These are phyloP conservation scores for Rosa persica DNA, from an alignment of 306 rosid genomes.

Conservation along the genomic window DNA sequence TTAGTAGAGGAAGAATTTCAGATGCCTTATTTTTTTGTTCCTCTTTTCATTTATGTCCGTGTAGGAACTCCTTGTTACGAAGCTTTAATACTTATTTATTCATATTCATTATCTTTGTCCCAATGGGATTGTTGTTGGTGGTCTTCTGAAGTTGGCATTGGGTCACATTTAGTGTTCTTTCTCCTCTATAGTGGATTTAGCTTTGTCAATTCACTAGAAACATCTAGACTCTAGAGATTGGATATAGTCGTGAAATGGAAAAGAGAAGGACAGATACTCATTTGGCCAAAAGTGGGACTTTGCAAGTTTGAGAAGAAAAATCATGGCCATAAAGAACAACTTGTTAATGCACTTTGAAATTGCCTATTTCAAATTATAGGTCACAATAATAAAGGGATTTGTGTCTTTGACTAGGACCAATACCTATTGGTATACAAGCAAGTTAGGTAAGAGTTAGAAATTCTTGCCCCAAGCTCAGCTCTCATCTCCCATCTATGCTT, in stretches of 20 bases:
- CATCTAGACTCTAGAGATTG: not conserved
- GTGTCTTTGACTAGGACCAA: slow-evolving; percentile 1
- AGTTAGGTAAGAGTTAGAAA: slow-evolving; percentile 6
- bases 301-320: not conserved
- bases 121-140: not conserved
- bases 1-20: slow-evolving; percentile 38
- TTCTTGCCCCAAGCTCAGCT: not conserved
- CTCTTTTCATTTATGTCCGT: slow-evolving; percentile 17
- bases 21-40: slow-evolving; percentile 17
- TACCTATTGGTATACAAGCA: not conserved
- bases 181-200: not conserved
- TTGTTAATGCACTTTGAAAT: not conserved
- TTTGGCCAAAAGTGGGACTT: not conserved
- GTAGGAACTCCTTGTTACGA: slow-evolving; percentile 26
- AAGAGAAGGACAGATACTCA: not conserved
- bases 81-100: slow-evolving; percentile 30
- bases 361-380: not conserved
- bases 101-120: slow-evolving; percentile 19
- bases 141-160: not conserved
- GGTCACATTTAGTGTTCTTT: not conserved
- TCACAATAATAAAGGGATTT: not conserved
- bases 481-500: not conserved
- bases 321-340: not conserved
- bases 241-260: not conserved
- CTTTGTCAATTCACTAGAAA: not conserved